Evolutionary conservation across 1,284 basidiomycete species (phyloP), one percentile per base, ranked within the genome.

Genomic region (Schizophyllum amplum): DNA sequence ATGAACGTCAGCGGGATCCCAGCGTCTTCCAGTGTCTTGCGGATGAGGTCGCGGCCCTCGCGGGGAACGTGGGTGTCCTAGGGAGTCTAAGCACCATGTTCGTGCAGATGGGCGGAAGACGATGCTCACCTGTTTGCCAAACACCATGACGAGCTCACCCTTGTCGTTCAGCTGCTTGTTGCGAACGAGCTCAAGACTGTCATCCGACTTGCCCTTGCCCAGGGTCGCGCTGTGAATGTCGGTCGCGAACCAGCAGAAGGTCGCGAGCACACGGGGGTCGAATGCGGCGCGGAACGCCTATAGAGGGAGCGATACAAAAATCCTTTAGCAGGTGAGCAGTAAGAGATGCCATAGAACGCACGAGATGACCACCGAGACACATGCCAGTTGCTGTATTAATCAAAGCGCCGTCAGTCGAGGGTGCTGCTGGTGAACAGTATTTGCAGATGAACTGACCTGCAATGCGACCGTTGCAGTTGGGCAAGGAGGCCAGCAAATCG

Each of bases 191-290:
- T 74, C 70, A 54, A 96, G 79, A 3, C 90, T 83, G 68, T 95
- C 81, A 64, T 94, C 92, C 54, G 79, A 82, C 69, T 87, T 85
- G 24, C 89, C 90, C 68, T 86, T 88, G n/a, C 90, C 92, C 24
- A 96, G 84, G 0, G 91, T 86, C 7, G 90, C 90, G 53, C 80
- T 81, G 69, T 96, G 90, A 57, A 96, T 82, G 68, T 94, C 93
- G 4, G 94, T 97, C 5, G 90, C 92, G 69, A 97, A 97, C 76
- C 92, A 97, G 72, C 94, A 95, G 55, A 95, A 89, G 0, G 90
- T 80, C 0, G 92, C 77, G 5, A 92, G 76, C n/a, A 96, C 81
- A 46, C 94, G 84, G 5, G 79, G 73, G 68, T 97, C 88, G 67
- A 96, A 94, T 0, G 92, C 89, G 56, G 89, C 90, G 89, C 91